Conservation (phyloP, 495 filamentous ascomycete species). For the Penicillium steckii region DNA sequence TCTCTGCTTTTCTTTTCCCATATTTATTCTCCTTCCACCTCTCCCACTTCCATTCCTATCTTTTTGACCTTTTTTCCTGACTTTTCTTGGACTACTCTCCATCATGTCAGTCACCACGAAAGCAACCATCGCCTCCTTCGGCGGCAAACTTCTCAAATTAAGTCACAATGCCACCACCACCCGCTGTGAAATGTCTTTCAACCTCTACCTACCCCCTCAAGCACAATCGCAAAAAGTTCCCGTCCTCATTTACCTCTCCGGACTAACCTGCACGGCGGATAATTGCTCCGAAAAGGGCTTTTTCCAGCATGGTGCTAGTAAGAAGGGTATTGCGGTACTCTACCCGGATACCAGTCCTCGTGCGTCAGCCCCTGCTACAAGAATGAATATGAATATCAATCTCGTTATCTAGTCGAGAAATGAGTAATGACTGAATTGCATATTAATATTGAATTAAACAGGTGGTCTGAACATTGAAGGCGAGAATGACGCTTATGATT, state of each 20-base stretch:
- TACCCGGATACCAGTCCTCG: conserved; percentile 95
- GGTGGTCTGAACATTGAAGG: conserved; percentile 72
- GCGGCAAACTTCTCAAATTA: conserved; percentile 92
- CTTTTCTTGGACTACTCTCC: background rate
- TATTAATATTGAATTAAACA: conserved; percentile 13
- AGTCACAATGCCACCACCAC: conserved; percentile 72
- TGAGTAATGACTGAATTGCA: background rate
- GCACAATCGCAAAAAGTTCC: conserved; percentile 63
- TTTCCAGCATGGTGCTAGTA: conserved; percentile 77
- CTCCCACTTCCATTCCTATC: background rate
- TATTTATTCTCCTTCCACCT: background rate
- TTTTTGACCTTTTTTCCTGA: background rate
- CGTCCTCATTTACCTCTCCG: conserved; percentile 91
- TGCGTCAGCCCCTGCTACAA: no score
- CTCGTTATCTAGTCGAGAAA: no score
- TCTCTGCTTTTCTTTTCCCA: background rate
- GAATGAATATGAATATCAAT: no score
- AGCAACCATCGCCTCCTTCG: conserved; percentile 87
- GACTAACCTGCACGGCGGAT: conserved; percentile 91
- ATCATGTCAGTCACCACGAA: conserved; percentile 80
- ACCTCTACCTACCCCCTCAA: conserved; percentile 65
- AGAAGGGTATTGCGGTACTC: conserved; percentile 79
- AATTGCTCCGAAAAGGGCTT: conserved; percentile 96
- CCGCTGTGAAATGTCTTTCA: conserved; percentile 65
- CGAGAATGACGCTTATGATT: conserved; percentile 85